Percentiles rank a stretch among this genome's conserved stretches.
These are phyloP conservation scores for Lactifluus subvellereus DNA, from an alignment of 768 basidiomycete genomes.

Conservation along the genomic window DNA sequence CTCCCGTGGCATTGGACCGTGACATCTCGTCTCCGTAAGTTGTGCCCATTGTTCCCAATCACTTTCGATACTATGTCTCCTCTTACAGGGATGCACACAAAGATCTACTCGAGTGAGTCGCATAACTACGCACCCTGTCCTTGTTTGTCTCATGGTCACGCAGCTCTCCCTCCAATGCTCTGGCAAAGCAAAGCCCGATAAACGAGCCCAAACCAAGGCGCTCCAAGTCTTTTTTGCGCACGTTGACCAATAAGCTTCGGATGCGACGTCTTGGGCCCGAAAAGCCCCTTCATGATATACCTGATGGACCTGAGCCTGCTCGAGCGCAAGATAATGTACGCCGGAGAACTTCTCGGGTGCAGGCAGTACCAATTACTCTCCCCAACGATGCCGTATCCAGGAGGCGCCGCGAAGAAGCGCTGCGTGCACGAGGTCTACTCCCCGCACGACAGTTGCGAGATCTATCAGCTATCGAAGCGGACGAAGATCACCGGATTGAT, in stretches of 20 bases:
- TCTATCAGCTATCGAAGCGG: slow-evolving; percentile 22
- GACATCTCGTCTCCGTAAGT: slow-evolving; percentile 9
- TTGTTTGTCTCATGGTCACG: neutral
- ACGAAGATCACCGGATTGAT: slow-evolving; percentile 14
- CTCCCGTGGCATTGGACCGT: neutral
- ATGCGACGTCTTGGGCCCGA: neutral
- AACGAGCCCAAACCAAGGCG: neutral
- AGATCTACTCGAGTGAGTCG: slow-evolving; percentile 3
- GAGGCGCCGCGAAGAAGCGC: slow-evolving; percentile 18
- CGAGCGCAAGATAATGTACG: neutral
- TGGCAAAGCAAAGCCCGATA: neutral
- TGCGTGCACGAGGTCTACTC: slow-evolving; percentile 22
- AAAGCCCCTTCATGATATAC: neutral
- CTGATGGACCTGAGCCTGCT: neutral
- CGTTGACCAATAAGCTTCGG: slow-evolving; percentile 13
- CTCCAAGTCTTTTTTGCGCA: slow-evolving; percentile 5
- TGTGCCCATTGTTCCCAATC: neutral
- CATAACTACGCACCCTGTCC: neutral
- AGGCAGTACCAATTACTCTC: slow-evolving; percentile 12
- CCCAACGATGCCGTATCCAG: slow-evolving; percentile 11
- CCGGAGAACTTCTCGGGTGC: neutral
- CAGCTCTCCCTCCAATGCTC: neutral
- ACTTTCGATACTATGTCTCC: neutral
- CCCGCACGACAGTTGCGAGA: neutral
- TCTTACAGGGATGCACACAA: neutral